Conservation (phyloP, 768 basidiomycete genomes). For the Psilocybe subaeruginosa region DNA sequence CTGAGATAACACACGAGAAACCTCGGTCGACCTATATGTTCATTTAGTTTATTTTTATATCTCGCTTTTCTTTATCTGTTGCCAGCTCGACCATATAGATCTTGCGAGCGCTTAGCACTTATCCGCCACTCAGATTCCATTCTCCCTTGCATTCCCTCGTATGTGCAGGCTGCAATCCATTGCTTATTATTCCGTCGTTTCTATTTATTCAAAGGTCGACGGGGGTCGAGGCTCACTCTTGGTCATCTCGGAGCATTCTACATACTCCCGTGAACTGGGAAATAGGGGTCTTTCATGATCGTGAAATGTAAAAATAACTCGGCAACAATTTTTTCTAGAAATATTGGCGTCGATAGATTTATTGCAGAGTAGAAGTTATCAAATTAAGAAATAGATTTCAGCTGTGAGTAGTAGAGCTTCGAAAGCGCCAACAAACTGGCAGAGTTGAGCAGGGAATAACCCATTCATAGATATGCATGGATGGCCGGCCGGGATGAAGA, state of each 20-base stretch:
- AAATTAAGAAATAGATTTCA: neutral
- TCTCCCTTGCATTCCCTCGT: too few relatives aligned
- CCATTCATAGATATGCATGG: conserved; percentile 18
- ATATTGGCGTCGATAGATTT: neutral
- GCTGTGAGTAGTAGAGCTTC: neutral
- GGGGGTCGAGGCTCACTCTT: neutral
- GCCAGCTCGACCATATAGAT: too few relatives aligned
- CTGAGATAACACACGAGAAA: neutral
- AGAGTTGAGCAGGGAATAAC: neutral
- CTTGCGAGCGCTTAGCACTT: too few relatives aligned
- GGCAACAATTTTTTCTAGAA: neutral
- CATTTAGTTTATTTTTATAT: too few relatives aligned
- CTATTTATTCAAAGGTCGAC: neutral
- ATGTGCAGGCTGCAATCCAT: neutral
- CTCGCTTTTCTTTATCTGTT: too few relatives aligned
- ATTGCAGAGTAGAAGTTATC: neutral
- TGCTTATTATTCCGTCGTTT: too few relatives aligned
- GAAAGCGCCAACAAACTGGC: neutral
- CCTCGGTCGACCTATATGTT: too few relatives aligned
- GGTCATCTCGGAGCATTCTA: neutral
- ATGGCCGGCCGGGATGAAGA: conserved; percentile 10
- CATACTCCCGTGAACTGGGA: neutral
- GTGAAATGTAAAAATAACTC: neutral
- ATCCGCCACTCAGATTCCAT: too few relatives aligned
- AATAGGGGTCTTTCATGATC: neutral